Evolutionary conservation across 1,284 basidiomycete genomes (phyloP).

Genomic region (Pseudozyma pruni): DNA sequence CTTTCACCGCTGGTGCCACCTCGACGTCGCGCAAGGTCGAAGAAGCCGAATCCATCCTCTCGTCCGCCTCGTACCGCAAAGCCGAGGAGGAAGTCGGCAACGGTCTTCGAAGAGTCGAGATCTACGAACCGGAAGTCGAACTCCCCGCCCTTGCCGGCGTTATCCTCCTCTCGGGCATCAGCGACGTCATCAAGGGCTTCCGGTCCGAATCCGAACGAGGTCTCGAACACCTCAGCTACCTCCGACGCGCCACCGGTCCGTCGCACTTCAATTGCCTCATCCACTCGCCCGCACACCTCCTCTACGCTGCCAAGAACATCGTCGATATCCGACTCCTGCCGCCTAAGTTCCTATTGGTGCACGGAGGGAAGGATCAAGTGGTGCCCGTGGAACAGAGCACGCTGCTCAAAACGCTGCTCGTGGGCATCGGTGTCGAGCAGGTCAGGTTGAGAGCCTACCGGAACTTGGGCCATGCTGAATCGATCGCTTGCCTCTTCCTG

Average conservation of each 20-base stretch:
- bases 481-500: conserved; percentile 61
- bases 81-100: conserved; percentile 57
- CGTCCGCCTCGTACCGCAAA: conserved; percentile 30
- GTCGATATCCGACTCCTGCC: conserved; percentile 67
- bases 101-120: conserved; percentile 63
- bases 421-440: conserved; percentile 68
- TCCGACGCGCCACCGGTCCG: conserved; percentile 67
- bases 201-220: conserved; percentile 66
- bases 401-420: conserved; percentile 68
- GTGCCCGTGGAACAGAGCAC: conserved; percentile 68
- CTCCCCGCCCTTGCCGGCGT: conserved; percentile 67
- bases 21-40: conserved; percentile 29
- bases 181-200: conserved; percentile 69
- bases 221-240: conserved; percentile 68
- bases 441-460: conserved; percentile 67
- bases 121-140: conserved; percentile 67
- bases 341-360: conserved; percentile 67
- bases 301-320: conserved; percentile 68
- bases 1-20: neutral
- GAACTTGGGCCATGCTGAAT: conserved; percentile 67
- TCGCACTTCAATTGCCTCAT: conserved; percentile 68
- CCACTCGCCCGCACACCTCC: conserved; percentile 69
- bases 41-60: conserved; percentile 33
- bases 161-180: conserved; percentile 68
- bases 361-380: conserved; percentile 68